A percentile compares a stretch with the other conserved stretches of the same genome.
These are phyloP conservation scores for Austroboletus eburneus DNA, from an alignment of 768 basidiomycete species.

Conservation along the genomic window DNA sequence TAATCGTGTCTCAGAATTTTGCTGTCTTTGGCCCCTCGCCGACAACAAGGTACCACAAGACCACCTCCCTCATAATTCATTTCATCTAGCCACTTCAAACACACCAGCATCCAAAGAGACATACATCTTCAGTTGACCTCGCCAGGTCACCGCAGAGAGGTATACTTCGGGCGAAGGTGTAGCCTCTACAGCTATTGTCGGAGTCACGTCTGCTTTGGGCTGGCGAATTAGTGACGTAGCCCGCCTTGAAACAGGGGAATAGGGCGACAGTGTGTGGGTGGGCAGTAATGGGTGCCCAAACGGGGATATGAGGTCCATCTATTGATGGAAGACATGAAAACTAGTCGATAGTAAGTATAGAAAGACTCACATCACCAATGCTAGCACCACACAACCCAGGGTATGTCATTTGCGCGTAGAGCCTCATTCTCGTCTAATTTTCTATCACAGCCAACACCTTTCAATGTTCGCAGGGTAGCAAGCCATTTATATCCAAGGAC, in stretches of 20 bases:
- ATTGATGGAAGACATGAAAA: not conserved
- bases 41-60: constrained; percentile 32
- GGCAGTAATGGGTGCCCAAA: constrained; percentile 32
- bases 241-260: constrained; percentile 13
- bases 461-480: constrained; percentile 23
- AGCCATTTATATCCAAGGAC: not conserved
- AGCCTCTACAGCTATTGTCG: constrained; percentile 12
- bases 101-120: constrained; percentile 44
- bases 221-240: constrained; percentile 2
- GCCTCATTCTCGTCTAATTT: not conserved
- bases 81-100: constrained; percentile 49
- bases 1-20: no score
- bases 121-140: constrained; percentile 31
- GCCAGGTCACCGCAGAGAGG: constrained; percentile 37
- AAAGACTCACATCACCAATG: constrained; percentile 28
- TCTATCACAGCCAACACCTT: not conserved
- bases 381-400: constrained; percentile 18
- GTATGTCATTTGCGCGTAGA: constrained; percentile 6
- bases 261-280: constrained; percentile 22
- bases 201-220: not conserved
- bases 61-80: constrained; percentile 33
- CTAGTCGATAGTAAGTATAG: not conserved
- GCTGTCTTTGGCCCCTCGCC: no score
- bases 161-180: constrained; percentile 42
- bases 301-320: constrained; percentile 37